phyloP scores from a whole-genome alignment of 306 rosid genomes.

The Inga laurina region DNA sequence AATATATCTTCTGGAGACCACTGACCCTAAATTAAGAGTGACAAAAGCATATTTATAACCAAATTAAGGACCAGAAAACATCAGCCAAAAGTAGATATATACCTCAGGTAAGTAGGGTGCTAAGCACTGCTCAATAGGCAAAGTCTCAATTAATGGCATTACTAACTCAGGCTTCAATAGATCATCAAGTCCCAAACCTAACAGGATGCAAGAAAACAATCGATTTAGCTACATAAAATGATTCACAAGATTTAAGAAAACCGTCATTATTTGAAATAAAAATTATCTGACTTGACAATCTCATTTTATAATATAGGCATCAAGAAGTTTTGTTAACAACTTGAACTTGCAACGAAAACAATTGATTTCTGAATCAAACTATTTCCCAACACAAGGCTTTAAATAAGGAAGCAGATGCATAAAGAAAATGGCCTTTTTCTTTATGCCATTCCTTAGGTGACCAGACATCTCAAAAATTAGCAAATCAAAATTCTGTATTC shows the following conservation, averaged over 20 bases:
- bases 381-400: constrained; percentile 11
- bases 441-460: neutral
- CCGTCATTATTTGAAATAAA: neutral
- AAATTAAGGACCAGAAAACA: constrained; percentile 1
- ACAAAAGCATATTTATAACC: neutral
- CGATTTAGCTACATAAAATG: constrained; percentile 4
- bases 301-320: constrained; percentile 15
- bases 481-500: neutral
- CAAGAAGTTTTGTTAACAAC: neutral
- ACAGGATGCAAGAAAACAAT: constrained; percentile 25
- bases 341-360: constrained; percentile 13
- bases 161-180: constrained; percentile 85
- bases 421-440: neutral
- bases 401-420: neutral
- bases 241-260: neutral
- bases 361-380: constrained; percentile 13
- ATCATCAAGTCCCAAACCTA: constrained; percentile 89
- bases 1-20: constrained; percentile 85
- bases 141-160: constrained; percentile 80
- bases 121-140: constrained; percentile 73
- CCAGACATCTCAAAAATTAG: constrained; percentile 2
- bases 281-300: constrained; percentile 5
- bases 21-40: constrained; percentile 60
- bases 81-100: constrained; percentile 33
- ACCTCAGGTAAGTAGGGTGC: constrained; percentile 92